Evolutionary conservation across 495 filamentous ascomycete genomes (phyloP).

Genomic region (Oleoguttula mirabilis): DNA sequence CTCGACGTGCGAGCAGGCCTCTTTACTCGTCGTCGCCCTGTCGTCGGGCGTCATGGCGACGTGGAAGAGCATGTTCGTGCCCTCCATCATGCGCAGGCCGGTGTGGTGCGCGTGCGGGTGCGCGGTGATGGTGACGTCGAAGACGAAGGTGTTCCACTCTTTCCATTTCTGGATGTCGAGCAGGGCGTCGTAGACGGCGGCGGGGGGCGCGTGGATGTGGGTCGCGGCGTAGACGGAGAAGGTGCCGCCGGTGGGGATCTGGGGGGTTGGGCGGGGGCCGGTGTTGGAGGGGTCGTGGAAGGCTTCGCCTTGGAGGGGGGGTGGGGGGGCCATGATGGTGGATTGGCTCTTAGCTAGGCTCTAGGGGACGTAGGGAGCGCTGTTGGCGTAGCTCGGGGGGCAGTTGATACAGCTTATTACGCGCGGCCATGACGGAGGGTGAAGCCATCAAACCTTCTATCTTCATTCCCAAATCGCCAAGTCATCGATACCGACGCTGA

Average conservation of each 20-base stretch:
- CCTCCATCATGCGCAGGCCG: slow-evolving; percentile 10
- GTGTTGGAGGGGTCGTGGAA: slow-evolving; percentile 13
- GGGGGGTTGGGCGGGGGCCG: slow-evolving; percentile 7
- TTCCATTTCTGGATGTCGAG: slow-evolving; percentile 10
- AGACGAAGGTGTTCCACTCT: slow-evolving; percentile 22
- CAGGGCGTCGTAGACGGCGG: slow-evolving; percentile 10
- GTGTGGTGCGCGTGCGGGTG: slow-evolving; percentile 6
- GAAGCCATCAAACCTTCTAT: neutral
- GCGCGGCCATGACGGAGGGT: too few relatives aligned
- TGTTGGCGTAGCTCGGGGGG: too few relatives aligned
- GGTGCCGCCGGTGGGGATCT: slow-evolving; percentile 13
- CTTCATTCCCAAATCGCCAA: too few relatives aligned
- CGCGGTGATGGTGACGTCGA: slow-evolving; percentile 7
- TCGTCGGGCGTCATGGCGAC: neutral
- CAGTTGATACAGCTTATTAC: too few relatives aligned
- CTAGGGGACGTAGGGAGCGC: too few relatives aligned
- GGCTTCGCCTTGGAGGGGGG: slow-evolving; percentile 6
- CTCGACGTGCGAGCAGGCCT: slow-evolving; percentile 5
- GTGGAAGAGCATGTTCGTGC: slow-evolving; percentile 18
- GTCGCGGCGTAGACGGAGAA: slow-evolving; percentile 18
- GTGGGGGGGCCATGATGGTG: too few relatives aligned
- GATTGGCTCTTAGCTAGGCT: too few relatives aligned
- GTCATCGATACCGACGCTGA: too few relatives aligned
- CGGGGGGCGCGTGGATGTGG: slow-evolving; percentile 14
- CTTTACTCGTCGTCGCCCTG: neutral